Conservation (phyloP, 2,329 filamentous ascomycete genomes). For the Talaromyces sp. region DNA sequence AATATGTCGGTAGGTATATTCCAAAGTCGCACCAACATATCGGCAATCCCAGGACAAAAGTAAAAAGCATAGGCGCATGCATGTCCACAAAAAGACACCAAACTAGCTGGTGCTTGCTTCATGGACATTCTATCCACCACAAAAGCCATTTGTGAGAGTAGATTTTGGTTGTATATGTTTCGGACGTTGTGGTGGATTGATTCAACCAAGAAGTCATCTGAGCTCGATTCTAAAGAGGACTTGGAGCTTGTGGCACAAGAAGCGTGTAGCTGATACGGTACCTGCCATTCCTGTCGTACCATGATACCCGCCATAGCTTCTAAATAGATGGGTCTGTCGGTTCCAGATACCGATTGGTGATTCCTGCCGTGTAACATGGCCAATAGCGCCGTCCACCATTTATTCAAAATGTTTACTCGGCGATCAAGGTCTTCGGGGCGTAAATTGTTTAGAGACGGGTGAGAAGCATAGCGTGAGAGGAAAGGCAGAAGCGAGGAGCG, state of each 20-base stretch:
- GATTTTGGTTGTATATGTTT: constrained; percentile 76
- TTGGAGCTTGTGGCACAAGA: constrained; percentile 51
- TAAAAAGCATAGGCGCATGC: constrained; percentile 90
- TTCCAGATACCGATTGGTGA: constrained; percentile 71
- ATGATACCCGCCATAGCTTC: constrained; percentile 77
- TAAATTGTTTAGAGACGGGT: constrained; percentile 60
- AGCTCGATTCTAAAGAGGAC: constrained; percentile 54
- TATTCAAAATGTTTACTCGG: constrained; percentile 72
- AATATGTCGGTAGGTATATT: constrained; percentile 62
- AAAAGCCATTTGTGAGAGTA: constrained; percentile 76
- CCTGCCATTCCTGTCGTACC: constrained; percentile 82
- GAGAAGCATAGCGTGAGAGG: constrained; percentile 61
- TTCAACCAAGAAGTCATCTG: constrained; percentile 63
- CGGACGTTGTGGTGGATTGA: constrained; percentile 84
- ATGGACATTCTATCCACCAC: constrained; percentile 86
- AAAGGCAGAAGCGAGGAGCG: constrained; percentile 70
- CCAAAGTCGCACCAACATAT: constrained; percentile 79
- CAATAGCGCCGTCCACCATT: constrained; percentile 81
- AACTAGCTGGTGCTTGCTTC: constrained; percentile 62
- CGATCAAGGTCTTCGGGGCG: constrained; percentile 78
- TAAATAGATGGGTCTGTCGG: constrained; percentile 74
- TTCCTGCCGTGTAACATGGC: constrained; percentile 73
- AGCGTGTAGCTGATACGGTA: constrained; percentile 37
- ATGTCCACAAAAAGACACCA: constrained; percentile 84
- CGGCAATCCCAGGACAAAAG: constrained; percentile 80